These are phyloP conservation scores for Tagetes erecta DNA, from an alignment of 129 eudicot genomes.

Conservation along the genomic window DNA sequence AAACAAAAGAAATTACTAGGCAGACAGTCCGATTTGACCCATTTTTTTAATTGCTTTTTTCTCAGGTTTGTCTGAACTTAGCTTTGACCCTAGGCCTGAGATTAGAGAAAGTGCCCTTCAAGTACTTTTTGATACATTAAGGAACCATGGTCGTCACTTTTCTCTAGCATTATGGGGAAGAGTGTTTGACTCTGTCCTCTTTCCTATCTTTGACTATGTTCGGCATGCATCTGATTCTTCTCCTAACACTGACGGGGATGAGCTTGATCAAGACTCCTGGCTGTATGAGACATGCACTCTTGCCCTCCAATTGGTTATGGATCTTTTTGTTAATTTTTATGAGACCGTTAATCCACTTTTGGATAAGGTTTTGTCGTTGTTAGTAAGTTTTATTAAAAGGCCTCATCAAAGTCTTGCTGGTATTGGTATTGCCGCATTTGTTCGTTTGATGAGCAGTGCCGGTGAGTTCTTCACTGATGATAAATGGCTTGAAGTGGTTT, in stretches of 20 bases:
- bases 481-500: constrained; percentile 89
- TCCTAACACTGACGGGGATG: constrained; percentile 49
- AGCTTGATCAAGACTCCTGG: constrained; percentile 91
- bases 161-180: constrained; percentile 88
- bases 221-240: constrained; percentile 88
- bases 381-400: constrained; percentile 84
- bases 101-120: constrained; percentile 88
- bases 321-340: constrained; percentile 87
- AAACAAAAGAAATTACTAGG: neutral
- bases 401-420: constrained; percentile 99
- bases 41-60: constrained; percentile 7
- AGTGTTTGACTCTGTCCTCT: constrained; percentile 86
- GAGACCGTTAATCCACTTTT: constrained; percentile 83
- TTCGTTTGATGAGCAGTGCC: constrained; percentile 88
- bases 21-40: neutral
- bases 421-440: constrained; percentile 97
- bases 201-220: constrained; percentile 91
- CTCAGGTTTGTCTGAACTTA: constrained; percentile 90
- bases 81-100: constrained; percentile 96
- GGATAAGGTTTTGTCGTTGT: constrained; percentile 67
- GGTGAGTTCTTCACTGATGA: constrained; percentile 88
- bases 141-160: constrained; percentile 89
- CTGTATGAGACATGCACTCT: constrained; percentile 94
- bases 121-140: constrained; percentile 83
- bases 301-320: constrained; percentile 90